phyloP scores from a whole-genome alignment of 2,329 filamentous ascomycete genomes.

The Monosporascus cannonballus region DNA sequence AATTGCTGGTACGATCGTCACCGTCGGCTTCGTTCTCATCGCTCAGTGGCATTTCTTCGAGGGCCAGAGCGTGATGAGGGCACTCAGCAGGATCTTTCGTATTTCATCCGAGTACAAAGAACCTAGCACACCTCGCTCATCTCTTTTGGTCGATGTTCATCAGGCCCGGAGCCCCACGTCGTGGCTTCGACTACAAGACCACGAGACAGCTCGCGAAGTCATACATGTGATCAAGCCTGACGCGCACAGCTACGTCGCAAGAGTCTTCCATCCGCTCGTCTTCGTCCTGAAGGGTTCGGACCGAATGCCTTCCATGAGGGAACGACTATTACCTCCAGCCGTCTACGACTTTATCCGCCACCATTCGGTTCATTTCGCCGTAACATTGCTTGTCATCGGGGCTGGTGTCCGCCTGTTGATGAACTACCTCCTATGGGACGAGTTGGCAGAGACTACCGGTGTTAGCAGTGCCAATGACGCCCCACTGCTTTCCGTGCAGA shows the following conservation, averaged over 20 bases:
- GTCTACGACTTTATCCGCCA: conserved; percentile 63
- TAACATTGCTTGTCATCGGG: conserved; percentile 57
- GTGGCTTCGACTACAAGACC: conserved; percentile 72
- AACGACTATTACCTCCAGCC: conserved; percentile 47
- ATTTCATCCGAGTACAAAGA: conserved; percentile 22
- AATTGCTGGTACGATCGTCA: conserved; percentile 67
- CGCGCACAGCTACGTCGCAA: conserved; percentile 65
- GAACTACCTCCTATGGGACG: conserved; percentile 67
- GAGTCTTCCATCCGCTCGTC: conserved; percentile 68
- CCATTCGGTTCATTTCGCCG: conserved; percentile 51
- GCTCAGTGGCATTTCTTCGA: conserved; percentile 76
- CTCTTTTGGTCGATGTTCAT: conserved; percentile 56
- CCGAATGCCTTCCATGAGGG: conserved; percentile 48
- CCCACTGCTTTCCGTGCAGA: conserved; percentile 52
- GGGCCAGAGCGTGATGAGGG: conserved; percentile 39
- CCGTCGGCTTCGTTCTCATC: conserved; percentile 65
- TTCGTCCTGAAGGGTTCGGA: conserved; percentile 66
- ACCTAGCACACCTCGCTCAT: conserved; percentile 22
- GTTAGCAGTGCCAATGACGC: conserved; percentile 41
- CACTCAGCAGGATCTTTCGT: conserved; percentile 28
- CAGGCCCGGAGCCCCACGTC: conserved; percentile 70
- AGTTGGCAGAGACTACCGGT: conserved; percentile 40
- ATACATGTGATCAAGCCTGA: conserved; percentile 70
- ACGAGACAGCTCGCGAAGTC: conserved; percentile 70
- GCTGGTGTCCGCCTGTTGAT: conserved; percentile 64